phyloP scores from a whole-genome alignment of 495 filamentous ascomycete species.

The Penicillium canescens region DNA sequence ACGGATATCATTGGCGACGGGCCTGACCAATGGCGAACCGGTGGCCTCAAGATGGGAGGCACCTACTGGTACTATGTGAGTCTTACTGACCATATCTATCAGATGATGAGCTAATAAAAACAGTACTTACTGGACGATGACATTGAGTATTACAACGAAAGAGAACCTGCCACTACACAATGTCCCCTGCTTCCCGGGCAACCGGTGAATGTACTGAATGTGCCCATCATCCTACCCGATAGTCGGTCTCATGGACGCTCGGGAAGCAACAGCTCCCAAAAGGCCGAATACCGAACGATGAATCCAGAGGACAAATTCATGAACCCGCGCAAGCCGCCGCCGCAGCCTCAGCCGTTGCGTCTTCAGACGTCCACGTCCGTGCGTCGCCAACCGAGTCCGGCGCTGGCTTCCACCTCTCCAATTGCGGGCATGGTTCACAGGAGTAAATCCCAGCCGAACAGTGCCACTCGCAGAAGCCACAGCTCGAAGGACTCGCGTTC shows the following conservation, averaged over 20 bases:
- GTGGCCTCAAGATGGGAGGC: constrained; percentile 87
- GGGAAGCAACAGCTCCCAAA: constrained; percentile 36
- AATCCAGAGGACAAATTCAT: constrained; percentile 75
- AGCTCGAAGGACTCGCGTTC: constrained; percentile 37
- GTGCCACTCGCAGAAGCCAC: constrained; percentile 23
- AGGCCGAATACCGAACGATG: constrained; percentile 65
- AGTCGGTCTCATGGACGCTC: constrained; percentile 39
- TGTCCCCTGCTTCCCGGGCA: constrained; percentile 89
- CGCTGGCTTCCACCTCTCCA: constrained; percentile 31
- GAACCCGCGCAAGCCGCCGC: constrained; percentile 64
- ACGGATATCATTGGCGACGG: constrained; percentile 84
- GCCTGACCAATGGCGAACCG: constrained; percentile 64
- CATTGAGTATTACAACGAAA: constrained; percentile 69
- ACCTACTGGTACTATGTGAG: constrained; percentile 94
- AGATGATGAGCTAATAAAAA: constrained; percentile 7
- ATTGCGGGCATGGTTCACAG: constrained; percentile 25
- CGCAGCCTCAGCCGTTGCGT: constrained; percentile 49
- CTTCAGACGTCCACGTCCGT: constrained; percentile 57
- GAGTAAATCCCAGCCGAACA: constrained; percentile 38
- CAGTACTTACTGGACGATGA: constrained; percentile 81
- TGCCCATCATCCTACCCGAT: constrained; percentile 67
- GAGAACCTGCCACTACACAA: constrained; percentile 68
- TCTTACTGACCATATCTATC: constrained; percentile 1
- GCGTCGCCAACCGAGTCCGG: constrained; percentile 35
- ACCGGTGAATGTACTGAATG: constrained; percentile 75